Percentiles rank a stretch among this genome's conserved stretches.
These are phyloP conservation scores for Lipomyces yamanashiensis DNA, from an alignment of 805 yeast species.

Conservation along the genomic window DNA sequence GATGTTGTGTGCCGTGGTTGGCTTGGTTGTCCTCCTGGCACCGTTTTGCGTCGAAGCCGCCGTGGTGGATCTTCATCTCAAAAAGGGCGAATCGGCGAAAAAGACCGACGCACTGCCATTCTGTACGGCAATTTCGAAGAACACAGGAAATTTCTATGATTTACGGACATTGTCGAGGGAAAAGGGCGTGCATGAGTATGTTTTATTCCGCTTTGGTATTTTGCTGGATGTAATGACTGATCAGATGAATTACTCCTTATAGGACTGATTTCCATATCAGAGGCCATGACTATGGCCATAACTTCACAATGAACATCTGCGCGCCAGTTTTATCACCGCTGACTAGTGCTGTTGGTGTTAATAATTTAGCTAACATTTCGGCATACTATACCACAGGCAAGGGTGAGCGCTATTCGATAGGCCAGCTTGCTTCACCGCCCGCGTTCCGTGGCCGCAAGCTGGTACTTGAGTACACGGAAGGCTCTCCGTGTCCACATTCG, in stretches of 20 bases:
- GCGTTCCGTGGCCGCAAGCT: conserved; percentile 72
- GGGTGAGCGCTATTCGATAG: conserved; percentile 59
- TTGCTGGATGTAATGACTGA: not conserved
- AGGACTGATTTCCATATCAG: conserved; percentile 63
- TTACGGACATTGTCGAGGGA: conserved; percentile 47
- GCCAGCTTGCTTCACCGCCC: conserved; percentile 58
- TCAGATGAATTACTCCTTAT: conserved; percentile 8
- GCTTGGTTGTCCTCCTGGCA: not conserved
- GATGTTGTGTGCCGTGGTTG: not conserved
- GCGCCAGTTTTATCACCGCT: conserved; percentile 54
- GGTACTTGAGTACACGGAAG: conserved; percentile 70
- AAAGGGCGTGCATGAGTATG: conserved; percentile 41
- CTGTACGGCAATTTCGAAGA: conserved; percentile 43
- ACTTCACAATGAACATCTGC: conserved; percentile 77
- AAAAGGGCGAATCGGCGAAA: not conserved
- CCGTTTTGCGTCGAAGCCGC: conserved; percentile 2
- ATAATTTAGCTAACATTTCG: conserved; percentile 52
- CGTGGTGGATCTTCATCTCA: conserved; percentile 2
- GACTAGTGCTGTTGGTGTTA: conserved; percentile 45
- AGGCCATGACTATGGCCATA: conserved; percentile 70
- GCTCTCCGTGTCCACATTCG: conserved; percentile 55
- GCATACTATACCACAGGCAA: conserved; percentile 58
- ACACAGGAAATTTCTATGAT: conserved; percentile 51
- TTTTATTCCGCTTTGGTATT: not conserved
- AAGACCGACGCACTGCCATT: conserved; percentile 12